A percentile compares a stretch with the other conserved stretches of the same genome.
phyloP scores from a whole-genome alignment of 768 basidiomycete genomes.

The Mycena maculata region DNA sequence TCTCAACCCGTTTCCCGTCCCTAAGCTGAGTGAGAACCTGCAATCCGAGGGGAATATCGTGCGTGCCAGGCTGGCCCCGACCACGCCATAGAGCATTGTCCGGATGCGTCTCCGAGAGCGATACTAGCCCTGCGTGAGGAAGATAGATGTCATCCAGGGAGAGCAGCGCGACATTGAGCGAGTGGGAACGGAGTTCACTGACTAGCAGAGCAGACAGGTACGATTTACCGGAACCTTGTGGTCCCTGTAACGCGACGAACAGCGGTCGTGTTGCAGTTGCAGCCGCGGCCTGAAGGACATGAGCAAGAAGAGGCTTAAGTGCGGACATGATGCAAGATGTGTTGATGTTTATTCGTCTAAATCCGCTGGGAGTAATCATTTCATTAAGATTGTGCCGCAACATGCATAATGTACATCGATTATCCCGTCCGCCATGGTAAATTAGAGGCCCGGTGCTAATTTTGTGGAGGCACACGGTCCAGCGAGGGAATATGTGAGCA shows the following conservation, averaged over 20 bases:
- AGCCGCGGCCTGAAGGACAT: conserved; percentile 42
- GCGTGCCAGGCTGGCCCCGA: conserved; percentile 94
- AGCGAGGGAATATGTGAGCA: no score
- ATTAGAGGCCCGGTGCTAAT: no score
- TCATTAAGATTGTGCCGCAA: no score
- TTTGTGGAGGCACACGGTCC: no score
- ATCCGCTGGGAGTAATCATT: no score
- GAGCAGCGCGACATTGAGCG: conserved; percentile 69
- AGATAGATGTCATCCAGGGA: conserved; percentile 92
- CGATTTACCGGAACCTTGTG: conserved; percentile 95
- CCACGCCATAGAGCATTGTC: conserved; percentile 78
- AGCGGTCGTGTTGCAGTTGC: conserved; percentile 61
- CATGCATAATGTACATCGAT: neutral
- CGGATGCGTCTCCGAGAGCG: conserved; percentile 66
- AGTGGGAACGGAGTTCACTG: conserved; percentile 52
- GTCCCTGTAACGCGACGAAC: conserved; percentile 91
- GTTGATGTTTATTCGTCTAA: neutral
- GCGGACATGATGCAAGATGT: conserved; percentile 41
- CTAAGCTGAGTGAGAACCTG: conserved; percentile 63
- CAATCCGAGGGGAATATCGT: conserved; percentile 79
- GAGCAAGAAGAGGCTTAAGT: conserved; percentile 44
- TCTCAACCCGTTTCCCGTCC: conserved; percentile 57
- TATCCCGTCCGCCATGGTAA: no score
- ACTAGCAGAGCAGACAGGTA: conserved; percentile 74
- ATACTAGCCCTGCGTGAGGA: conserved; percentile 68